Evolutionary conservation across 257 asterid species (phyloP), one percentile per base, ranked within the genome.

Genomic region (Ligustrum vulgare): DNA sequence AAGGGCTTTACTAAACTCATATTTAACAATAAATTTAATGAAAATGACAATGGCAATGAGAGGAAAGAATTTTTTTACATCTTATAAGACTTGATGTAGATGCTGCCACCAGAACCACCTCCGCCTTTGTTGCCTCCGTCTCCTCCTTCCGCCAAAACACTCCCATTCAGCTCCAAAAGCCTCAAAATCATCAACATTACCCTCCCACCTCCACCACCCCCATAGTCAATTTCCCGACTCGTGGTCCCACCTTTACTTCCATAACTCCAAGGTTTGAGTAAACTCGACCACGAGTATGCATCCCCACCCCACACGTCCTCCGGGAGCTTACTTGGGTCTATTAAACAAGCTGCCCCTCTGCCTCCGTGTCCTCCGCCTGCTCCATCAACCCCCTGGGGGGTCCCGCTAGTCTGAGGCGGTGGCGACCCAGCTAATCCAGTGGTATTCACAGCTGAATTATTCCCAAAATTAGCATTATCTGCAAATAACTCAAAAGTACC

Each of bases 191-290:
- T 11, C 76, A 93, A 28, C 86, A 77, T 80, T 34, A 95, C 82
- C 85, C 89, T 88, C 78, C 99, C 99, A 51, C 99, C 99, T 51
- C 99, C 99, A 33, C 99, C 99, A 51, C 97, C 99, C n/a, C 99
- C 99, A 70, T 91, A 91, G 76, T 95, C 97, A 69, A 83, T 75
- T 64, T 90, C 96, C 81, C 28, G 85, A 80, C 91, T 93, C 1
- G 94, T 86, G 0, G 97, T 93, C 79, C 97, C 98, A 49, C 99
- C 99, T 77, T 75, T 91, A 80, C 99, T 95, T 83, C 98, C 98
- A 58, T 93, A 95, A 84, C 91, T 87, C 89, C 87, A 82, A 3
- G 99, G 99, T 70, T 41, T 73, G 79, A 86, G 84, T 89, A 95
- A 82, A 39, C 73, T 72, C 5, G 97, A 85, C 99, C 99, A 95